phyloP scores from a whole-genome alignment of 108 stramenopile species.

The Fragilaria radians region DNA sequence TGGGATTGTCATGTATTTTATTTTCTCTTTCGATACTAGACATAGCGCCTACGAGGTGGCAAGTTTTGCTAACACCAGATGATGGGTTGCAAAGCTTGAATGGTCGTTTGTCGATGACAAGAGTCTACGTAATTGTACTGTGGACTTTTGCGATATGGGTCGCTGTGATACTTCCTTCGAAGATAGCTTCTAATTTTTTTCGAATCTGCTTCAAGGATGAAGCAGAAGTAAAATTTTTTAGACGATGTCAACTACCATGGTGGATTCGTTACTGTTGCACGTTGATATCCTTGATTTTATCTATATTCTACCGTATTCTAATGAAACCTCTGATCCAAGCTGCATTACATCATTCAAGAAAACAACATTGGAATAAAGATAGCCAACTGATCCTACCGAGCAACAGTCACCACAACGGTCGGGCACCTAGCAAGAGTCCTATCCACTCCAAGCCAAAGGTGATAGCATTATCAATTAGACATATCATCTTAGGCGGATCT shows the following conservation, averaged over 20 bases:
- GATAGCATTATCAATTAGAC: neutral
- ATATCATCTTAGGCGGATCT: constrained; percentile 15
- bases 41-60: neutral
- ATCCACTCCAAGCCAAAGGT: neutral
- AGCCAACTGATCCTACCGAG: neutral
- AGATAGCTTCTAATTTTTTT: neutral
- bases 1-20: neutral
- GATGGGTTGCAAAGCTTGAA: neutral
- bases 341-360: neutral
- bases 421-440: neutral
- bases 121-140: neutral
- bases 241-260: constrained; percentile 14
- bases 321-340: neutral
- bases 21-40: constrained; percentile 2
- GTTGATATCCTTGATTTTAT: constrained; percentile 6
- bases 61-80: neutral
- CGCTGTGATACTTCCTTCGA: neutral
- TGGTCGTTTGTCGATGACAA: neutral
- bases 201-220: neutral
- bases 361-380: neutral
- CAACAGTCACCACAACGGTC: neutral
- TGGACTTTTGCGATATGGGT: neutral
- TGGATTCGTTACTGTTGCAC: constrained; percentile 19
- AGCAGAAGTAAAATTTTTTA: neutral
- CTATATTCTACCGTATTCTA: neutral